Base-by-base conservation (phyloP, 257 asterid species). In the Rehmannia glutinosa region DNA sequence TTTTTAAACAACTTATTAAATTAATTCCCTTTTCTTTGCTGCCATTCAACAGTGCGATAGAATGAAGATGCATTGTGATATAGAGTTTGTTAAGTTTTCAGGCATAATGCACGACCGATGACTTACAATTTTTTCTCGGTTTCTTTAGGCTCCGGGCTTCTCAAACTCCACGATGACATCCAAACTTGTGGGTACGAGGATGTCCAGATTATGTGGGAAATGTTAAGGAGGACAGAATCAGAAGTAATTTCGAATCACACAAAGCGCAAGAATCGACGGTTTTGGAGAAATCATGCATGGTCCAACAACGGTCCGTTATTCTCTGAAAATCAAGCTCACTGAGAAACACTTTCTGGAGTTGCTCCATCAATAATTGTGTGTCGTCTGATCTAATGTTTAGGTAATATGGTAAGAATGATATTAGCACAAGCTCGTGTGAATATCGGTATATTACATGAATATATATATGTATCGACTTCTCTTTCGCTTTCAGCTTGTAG, bases 161-260 rank as follows among this genome's bases (percentile, higher is more conserved):
- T 86, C 85, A 88, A 88, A 70, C 96, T 88, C 4, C 87, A 42
- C 5, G 84, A 88, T 17, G 94, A 88, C 61, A 81, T 88, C 60
- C 90, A 88, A 64, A 86, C 91, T 0, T 88, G 96, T 74, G 96
- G 89, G 1, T 88, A 88, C 50, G 87, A 84, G 77, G 96, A 88
- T 60, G 90, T 86, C 38, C 92, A 76, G 55, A 86, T 86, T 55
- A 88, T 88, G 96, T 88, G 96, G 96, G 90, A 86, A 62, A 88
- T 88, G 95, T 78, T 88, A 35, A 77, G 87, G 12, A 72, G 67
- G 72, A 72, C 83, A 1, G 96, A 88, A 52, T 50, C 87, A 9
- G 74, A 73, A 59, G 47, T 71, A 66, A 58, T 71, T 16, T 45
- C 88, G 24, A 71, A 43, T 58, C 80, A 70, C 50, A 20, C 69